Conservation (phyloP, 1,284 basidiomycete species). For the Mycena sp. region DNA sequence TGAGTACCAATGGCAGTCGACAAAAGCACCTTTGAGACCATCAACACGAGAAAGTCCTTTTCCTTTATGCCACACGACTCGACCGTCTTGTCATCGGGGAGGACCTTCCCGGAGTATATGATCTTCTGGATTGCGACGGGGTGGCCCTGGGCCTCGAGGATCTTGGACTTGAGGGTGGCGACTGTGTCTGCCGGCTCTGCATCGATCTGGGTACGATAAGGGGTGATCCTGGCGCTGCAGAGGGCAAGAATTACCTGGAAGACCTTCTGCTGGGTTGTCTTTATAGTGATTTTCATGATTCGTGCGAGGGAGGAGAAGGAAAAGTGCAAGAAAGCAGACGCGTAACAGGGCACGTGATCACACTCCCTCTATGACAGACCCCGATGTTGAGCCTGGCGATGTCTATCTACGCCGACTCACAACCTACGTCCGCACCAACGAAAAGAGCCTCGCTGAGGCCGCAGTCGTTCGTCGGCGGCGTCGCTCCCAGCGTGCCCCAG, state of each 20-base stretch:
- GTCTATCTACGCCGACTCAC: slow-evolving; percentile 76
- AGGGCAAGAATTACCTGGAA: slow-evolving; percentile 68
- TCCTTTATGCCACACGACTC: slow-evolving; percentile 95
- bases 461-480: slow-evolving; percentile 61
- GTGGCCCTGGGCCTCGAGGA: slow-evolving; percentile 82
- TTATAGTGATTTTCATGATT: slow-evolving; percentile 92
- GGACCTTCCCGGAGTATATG: slow-evolving; percentile 96
- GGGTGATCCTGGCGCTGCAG: not conserved
- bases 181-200: slow-evolving; percentile 83
- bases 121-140: slow-evolving; percentile 86
- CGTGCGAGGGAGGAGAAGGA: too few species aligned
- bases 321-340: too few species aligned
- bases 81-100: slow-evolving; percentile 90
- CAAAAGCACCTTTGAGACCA: slow-evolving; percentile 89
- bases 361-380: slow-evolving; percentile 7
- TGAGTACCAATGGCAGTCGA: not conserved
- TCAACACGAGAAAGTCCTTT: slow-evolving; percentile 98
- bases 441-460: slow-evolving; percentile 65
- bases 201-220: slow-evolving; percentile 69
- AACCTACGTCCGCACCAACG: slow-evolving; percentile 74
- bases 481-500: slow-evolving; percentile 49
- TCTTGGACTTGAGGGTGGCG: slow-evolving; percentile 86
- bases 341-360: not conserved
- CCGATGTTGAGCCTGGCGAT: slow-evolving; percentile 57
- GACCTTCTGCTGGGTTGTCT: slow-evolving; percentile 92